Evolutionary conservation across 1,284 basidiomycete genomes (phyloP), one percentile per base, ranked within the genome.

Genomic region (Tremellales sp.): DNA sequence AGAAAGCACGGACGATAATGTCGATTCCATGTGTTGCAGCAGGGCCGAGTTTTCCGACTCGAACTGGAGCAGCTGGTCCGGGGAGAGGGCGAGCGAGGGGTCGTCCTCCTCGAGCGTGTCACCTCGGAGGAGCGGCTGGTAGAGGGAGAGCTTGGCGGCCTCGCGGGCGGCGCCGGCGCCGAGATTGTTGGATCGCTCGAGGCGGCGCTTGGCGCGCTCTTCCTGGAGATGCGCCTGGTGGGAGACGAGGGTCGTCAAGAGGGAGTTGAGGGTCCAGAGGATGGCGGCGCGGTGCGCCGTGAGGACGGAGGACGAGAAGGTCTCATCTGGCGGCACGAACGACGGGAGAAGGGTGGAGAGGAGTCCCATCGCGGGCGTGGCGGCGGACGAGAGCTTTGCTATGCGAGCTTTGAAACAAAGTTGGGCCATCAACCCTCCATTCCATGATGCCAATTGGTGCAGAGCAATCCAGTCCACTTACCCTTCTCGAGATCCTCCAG

Each of bases 11-110:
- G 74, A 67, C 5, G 65, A 66, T 14, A 79, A 66, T 31, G 76
- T 75, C 18, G 71, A 66, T 46, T 76, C 71, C 54, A 79, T 76
- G 47, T 75, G 70, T 52, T 74, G 66, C 29, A 79, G 64, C 10
- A 79, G 65, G 9, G 71, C 70, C 4, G 73, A 74, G 40, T 78
- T 76, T 57, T 80, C 78, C 5, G 68, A 68, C 37, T 78, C 76
- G 51, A 79, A 78, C 59, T 74, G 71, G 50, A 78, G 76, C 40
- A 78, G 71, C 55, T 79, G 78, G n/a, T 60, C 65, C 7, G 63
- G 53, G 3, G 70, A 68, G 4, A 75, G 58, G 35, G 70, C 66
- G 43, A 73, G 68, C 14, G 62, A 50, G 2, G 58, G 46, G 31
- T 63, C 61, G 44, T 65, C 63, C 2, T 50, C 46, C 5, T 60